phyloP scores from a whole-genome alignment of 441 rosid genomes.

The Gossypium davidsonii region DNA sequence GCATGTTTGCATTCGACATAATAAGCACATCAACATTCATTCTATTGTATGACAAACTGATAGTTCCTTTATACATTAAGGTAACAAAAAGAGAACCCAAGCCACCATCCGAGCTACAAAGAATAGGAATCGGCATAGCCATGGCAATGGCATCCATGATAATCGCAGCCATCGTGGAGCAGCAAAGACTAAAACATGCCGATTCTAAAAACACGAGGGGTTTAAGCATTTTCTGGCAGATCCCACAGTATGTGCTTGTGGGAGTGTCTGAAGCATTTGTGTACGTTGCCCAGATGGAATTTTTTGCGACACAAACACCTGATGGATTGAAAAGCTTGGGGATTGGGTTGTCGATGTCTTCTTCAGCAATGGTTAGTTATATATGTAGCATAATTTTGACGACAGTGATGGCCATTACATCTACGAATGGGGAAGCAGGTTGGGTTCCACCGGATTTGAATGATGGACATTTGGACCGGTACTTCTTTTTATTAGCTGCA shows the following conservation, averaged over 20 bases:
- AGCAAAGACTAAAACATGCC: constrained; percentile 24
- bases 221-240: constrained; percentile 38
- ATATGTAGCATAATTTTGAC: constrained; percentile 28
- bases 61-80: constrained; percentile 25
- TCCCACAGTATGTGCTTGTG: constrained; percentile 27
- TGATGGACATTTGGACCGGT: constrained; percentile 33
- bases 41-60: constrained; percentile 29
- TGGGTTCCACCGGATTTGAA: constrained; percentile 38
- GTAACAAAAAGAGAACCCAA: constrained; percentile 26
- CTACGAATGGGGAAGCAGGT: constrained; percentile 24
- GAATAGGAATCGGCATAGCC: constrained; percentile 43
- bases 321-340: constrained; percentile 37
- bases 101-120: constrained; percentile 31
- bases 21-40: constrained; percentile 33
- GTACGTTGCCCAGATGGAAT: constrained; percentile 34
- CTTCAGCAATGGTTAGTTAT: constrained; percentile 29
- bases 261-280: constrained; percentile 34
- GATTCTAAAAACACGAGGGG: constrained; percentile 22
- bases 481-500: constrained; percentile 29
- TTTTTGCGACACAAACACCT: constrained; percentile 30
- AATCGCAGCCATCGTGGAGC: constrained; percentile 31
- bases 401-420: constrained; percentile 28
- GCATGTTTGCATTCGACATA: constrained; percentile 47
- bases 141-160: constrained; percentile 30
- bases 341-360: constrained; percentile 29